Base-by-base conservation (phyloP, 2,329 filamentous ascomycete genomes). In the Colletotrichum liriopes region DNA sequence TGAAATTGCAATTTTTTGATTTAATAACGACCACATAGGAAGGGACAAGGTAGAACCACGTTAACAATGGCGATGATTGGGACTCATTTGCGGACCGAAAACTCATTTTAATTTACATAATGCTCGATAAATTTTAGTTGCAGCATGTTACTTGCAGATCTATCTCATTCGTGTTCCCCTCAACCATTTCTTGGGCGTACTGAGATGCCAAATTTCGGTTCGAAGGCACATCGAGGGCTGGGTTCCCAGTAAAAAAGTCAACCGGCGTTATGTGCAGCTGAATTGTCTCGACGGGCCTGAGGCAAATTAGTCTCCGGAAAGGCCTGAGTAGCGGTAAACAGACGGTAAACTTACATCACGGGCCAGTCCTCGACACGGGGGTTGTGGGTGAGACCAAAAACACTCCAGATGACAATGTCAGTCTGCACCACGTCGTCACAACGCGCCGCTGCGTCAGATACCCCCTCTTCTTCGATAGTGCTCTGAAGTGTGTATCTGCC, bases 331-430 rank as follows among this genome's bases (percentile, higher is more conserved):
- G n/a, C 7, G 23, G 26, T 20, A 16, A 1, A 49, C 6, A n/a
- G 20, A 23, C 9, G 35, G 18, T 5, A 18, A 23, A 26, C 51
- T 56, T 39, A 58, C 88, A 90, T 90, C 54, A 90, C 84, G 0
- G 88, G 88, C 79, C 89, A 90, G 75, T 90, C 88, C 78, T 90
- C 88, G 14, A 86, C 84, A 41, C 86, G 79, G 0, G 86, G 86
- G 67, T 89, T 83, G 72, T 91, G 88, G 37, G 89, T 90, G 71
- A 90, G 84, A 35, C 79, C 79, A 52, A 90, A 88, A 75, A 90
- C 88, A 23, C 90, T 79, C 73, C 85, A 90, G 61, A 89, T 81
- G 4, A 91, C 88, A 20, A 90, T 82, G 76, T 91, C 88, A 4
- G 85, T 84, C 72, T 90, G 87, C 68, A 86, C 84, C 58, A 90